A percentile compares a stretch with the other conserved stretches of the same genome.
Conservation (phyloP, 768 basidiomycete genomes). For the Lactarius akahatsu region DNA sequence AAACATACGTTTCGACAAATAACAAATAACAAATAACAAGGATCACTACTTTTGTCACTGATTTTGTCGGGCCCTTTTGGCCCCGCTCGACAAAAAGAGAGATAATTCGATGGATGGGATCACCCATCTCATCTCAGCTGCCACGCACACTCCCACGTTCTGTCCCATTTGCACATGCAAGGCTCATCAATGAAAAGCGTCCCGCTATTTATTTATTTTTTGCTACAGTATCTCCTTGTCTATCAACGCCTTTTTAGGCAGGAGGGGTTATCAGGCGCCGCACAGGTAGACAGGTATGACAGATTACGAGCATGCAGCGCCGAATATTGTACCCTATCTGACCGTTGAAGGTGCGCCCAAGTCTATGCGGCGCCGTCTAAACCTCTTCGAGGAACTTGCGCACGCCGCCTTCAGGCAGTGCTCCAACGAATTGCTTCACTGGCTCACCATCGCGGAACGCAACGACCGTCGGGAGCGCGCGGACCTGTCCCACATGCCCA, state of each 20-base stretch:
- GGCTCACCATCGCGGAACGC: conserved; percentile 67
- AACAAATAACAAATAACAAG: background rate
- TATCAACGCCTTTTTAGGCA: background rate
- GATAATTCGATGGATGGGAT: conserved; percentile 3
- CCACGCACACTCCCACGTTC: conserved; percentile 1
- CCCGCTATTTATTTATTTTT: background rate
- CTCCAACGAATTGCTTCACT: conserved; percentile 58
- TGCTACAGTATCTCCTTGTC: background rate
- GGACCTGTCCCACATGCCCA: conserved; percentile 45
- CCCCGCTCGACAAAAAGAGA: background rate
- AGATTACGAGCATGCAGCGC: background rate
- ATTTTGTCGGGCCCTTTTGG: background rate
- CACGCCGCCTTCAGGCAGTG: conserved; percentile 34
- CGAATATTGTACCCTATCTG: background rate
- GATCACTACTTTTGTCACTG: background rate
- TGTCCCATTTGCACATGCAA: background rate
- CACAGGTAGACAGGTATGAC: background rate
- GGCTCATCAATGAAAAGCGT: background rate
- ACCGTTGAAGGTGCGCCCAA: background rate
- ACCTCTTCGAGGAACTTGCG: conserved; percentile 33
- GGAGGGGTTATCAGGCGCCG: background rate
- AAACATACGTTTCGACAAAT: background rate
- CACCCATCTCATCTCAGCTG: conserved; percentile 11
- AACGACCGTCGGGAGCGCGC: conserved; percentile 76
- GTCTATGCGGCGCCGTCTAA: conserved; percentile 12